Evolutionary conservation across 371 early-diverging fungal species (phyloP), one percentile per base, ranked within the genome.

Genomic region (Amoeboaphelidium protococcarum): DNA sequence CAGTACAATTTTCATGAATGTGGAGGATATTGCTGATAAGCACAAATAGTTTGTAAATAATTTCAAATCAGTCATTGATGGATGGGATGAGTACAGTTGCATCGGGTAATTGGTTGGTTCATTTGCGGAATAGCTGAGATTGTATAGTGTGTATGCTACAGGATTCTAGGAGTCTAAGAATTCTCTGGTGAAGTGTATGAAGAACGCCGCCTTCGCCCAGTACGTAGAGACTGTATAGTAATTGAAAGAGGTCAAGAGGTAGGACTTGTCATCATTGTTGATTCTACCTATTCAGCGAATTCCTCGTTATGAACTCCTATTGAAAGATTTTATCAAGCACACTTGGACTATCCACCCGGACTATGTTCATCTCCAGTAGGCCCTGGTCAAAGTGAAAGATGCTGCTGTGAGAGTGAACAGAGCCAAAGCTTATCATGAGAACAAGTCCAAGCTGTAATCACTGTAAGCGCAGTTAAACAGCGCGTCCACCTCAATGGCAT

Each of bases 211-310:
- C 16, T 31, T 31, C 16, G 10, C 6, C 10, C 6, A 16, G 10
- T 31, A 10, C 37, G 16, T 31, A 6, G 37, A 31, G 16, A 31
- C 37, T 6, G 37, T 31, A 10, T 6, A 31, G 6, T 6, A 6
- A 10, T 6, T 31, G 6, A 31, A 31, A 31, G 16, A 6, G 37
- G 6, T 31, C 10, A 31, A 31, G 37, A 31, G 37, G 16, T 16
- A 10, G 37, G 37, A 31, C 16, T 10, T 31, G 6, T 10, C 6
- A 10, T 31, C 78, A 2, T 80, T 72, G 54, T 57, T 84, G 47
- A 66, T 82, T 20, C 58, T 80, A 40, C 85, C 85, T 0, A 70
- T 84, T 1, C 85, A 84, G 55, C 69, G 85, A 2, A 66, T 84
- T 42, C 80, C 79, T 1, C 73, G 82, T 40, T 82, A 81, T 58